phyloP scores from a whole-genome alignment of 257 asterid genomes.

The Solanum sejunctum region DNA sequence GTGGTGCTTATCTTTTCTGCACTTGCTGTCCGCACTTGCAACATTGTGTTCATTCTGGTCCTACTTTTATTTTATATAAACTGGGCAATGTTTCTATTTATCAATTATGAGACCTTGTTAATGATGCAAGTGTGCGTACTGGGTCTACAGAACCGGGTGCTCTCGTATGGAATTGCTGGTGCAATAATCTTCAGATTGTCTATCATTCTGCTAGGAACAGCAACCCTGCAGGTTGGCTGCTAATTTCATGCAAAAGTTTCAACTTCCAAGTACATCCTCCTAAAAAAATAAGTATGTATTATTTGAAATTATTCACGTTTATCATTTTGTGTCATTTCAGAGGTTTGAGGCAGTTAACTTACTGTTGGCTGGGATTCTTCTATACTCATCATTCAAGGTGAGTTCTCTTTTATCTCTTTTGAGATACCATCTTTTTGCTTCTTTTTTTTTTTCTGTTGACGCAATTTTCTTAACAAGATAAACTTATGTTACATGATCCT shows the following conservation, averaged over 20 bases:
- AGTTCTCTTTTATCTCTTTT: conserved; percentile 5
- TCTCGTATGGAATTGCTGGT: conserved; percentile 95
- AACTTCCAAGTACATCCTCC: not conserved
- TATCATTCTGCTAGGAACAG: conserved; percentile 91
- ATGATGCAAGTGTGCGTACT: conserved; percentile 6
- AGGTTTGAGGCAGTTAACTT: conserved; percentile 74
- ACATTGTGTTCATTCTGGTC: conserved; percentile 2
- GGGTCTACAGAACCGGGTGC: conserved; percentile 62
- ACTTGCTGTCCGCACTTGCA: not conserved
- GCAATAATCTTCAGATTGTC: conserved; percentile 74
- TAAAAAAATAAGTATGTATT: not conserved
- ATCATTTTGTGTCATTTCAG: conserved; percentile 23
- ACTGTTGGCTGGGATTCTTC: conserved; percentile 60
- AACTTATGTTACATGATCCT: not conserved
- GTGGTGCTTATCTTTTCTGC: conserved; percentile 2
- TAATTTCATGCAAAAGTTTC: conserved; percentile 5
- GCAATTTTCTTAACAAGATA: not conserved
- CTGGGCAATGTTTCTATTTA: not conserved
- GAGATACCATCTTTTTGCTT: not conserved
- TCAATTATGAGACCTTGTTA: conserved; percentile 2
- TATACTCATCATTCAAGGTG: conserved; percentile 93
- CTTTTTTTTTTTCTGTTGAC: not conserved
- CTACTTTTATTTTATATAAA: not conserved
- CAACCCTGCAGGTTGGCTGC: conserved; percentile 79
- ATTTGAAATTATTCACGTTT: not conserved